These are phyloP conservation scores for Barnettozyma salicaria DNA, from an alignment of 805 yeast species.

Conservation along the genomic window DNA sequence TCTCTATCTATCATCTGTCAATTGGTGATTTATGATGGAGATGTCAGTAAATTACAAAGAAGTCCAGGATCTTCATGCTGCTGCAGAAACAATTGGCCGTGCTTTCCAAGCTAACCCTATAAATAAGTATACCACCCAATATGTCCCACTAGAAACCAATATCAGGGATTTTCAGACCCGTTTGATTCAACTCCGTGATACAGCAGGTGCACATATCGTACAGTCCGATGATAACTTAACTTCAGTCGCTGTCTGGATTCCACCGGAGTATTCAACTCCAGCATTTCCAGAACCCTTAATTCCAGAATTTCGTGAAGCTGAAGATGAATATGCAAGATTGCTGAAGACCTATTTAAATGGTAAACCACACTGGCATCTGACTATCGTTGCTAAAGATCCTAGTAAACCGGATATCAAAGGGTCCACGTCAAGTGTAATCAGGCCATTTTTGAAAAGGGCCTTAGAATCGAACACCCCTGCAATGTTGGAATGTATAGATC, in stretches of 20 bases:
- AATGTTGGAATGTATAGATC: constrained; percentile 12
- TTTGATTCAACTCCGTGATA: constrained; percentile 12
- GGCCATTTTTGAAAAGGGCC: constrained; percentile 11
- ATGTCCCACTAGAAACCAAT: constrained; percentile 13
- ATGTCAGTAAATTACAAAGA: too few species aligned
- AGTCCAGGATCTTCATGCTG: constrained; percentile 12
- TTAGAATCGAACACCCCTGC: constrained; percentile 9
- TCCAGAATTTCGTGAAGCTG: constrained; percentile 6
- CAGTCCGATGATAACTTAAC: constrained; percentile 9
- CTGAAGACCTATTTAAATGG: constrained; percentile 4
- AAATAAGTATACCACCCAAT: constrained; percentile 15
- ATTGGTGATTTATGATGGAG: too few species aligned
- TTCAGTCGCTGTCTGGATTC: constrained; percentile 21
- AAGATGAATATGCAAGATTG: constrained; percentile 3
- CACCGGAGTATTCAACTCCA: constrained; percentile 12
- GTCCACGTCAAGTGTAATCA: constrained; percentile 10
- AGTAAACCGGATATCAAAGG: constrained; percentile 6
- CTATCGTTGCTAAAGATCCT: constrained; percentile 11
- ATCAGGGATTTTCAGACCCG: constrained; percentile 13
- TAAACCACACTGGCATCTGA: constrained; percentile 11
- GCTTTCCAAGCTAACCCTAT: constrained; percentile 19
- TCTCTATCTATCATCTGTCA: too few species aligned
- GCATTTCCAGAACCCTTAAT: constrained; percentile 7
- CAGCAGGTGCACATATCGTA: constrained; percentile 11
- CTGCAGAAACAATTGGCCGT: constrained; percentile 16